Base-by-base conservation (phyloP, 208 protist genomes). In the Trypanosoma grayi region DNA sequence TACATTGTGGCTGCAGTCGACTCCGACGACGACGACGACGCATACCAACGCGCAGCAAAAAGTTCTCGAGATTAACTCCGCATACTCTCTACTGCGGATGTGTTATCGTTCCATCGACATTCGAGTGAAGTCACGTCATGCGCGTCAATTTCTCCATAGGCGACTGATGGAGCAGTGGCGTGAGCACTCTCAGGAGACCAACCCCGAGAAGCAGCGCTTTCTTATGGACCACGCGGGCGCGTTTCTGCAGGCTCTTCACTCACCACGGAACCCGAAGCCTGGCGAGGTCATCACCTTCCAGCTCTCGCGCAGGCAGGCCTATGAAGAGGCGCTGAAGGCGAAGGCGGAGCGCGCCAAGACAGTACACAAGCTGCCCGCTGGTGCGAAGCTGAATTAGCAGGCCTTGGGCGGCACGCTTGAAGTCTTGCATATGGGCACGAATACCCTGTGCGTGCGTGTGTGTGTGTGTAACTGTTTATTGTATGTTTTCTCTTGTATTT, bases 71-170 rank as follows among this genome's bases (percentile, higher is more conserved):
- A 93, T 95, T 63, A 66, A 62, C 41, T 93, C 89, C 2, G 75
- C 89, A 10, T 71, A 82, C 41, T 82, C 81, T 14, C 61, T 95
- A 10, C 78, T 95, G n/a, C 81, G 89, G 18, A 95, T 95, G 89
- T 93, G 85, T 73, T 93, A 93, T 72, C 83, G 85, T n/a, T 90
- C 82, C 52, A 93, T 95, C 48, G 89, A 95, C 75, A 93, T 95
- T 40, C 71, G 60, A 20, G 85, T 95, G 31, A 90, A 93, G 59
- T 93, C 85, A 14, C 76, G 89, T 58, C 85, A 93, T 69, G 89
- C 84, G 5, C 83, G 89, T 48, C 79, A 67, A 37, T 95, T 93
- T 71, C 64, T 95, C 20, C 88, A 89, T 65, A 87, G 85, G 59
- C 83, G 77, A 2, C 69, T 95, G 24, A 87, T 95, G 11, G 69